These are phyloP conservation scores for Eremomyces bilateralis DNA, from an alignment of 495 filamentous ascomycete genomes.

Conservation along the genomic window DNA sequence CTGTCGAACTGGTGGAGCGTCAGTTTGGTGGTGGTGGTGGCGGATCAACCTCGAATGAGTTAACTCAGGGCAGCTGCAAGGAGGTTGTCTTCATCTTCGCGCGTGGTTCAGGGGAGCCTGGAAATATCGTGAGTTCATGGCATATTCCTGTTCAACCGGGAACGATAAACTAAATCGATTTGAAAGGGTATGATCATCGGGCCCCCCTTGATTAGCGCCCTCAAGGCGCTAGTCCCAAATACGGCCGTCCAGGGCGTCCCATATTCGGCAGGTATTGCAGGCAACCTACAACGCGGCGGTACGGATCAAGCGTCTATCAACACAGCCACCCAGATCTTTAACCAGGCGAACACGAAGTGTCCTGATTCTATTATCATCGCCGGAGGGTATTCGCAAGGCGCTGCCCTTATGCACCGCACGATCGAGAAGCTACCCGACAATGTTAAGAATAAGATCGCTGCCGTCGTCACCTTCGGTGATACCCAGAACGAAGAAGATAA, in stretches of 20 bases:
- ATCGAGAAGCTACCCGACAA: constrained; percentile 2
- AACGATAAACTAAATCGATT: too few relatives aligned
- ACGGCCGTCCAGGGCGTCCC: not conserved
- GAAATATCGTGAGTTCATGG: too few relatives aligned
- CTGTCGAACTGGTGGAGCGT: too few relatives aligned
- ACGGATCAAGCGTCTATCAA: not conserved
- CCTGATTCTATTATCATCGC: not conserved
- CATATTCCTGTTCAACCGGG: too few relatives aligned
- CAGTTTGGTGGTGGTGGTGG: too few relatives aligned
- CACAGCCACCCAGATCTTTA: not conserved
- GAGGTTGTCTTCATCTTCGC: too few relatives aligned
- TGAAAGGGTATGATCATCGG: too few relatives aligned
- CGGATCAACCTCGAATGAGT: too few relatives aligned
- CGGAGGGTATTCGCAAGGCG: constrained; percentile 5
- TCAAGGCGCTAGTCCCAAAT: too few relatives aligned
- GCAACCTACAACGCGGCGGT: not conserved
- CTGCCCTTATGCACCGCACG: constrained; percentile 5
- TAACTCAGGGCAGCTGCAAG: too few relatives aligned
- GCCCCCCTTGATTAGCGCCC: too few relatives aligned
- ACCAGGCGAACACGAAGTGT: not conserved
- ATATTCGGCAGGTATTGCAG: not conserved
- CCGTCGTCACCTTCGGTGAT: constrained; percentile 7
- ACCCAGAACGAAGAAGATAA: constrained; percentile 6
- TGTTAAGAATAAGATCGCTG: constrained; percentile 7
- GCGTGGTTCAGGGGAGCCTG: too few relatives aligned